Evolutionary conservation across 1,139 yeast species (phyloP), one percentile per base, ranked within the genome.

Genomic region (Arxiozyma telluris): DNA sequence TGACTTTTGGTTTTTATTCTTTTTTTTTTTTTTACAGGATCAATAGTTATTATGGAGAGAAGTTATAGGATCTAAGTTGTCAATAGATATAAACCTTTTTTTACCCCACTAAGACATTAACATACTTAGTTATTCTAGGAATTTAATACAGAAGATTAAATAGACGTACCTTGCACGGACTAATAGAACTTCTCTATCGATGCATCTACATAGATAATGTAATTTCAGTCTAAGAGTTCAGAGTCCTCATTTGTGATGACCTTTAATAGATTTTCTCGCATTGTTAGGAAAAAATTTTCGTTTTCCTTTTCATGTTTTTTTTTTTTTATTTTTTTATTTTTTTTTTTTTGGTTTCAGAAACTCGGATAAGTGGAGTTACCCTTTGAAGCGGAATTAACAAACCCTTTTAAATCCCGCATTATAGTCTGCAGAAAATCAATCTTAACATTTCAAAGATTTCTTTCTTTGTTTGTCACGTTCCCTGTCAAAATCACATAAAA

Each of bases 181-280:
- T 15, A 34, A 34, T 34, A 15, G n/a, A 15, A 34, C 17, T 34
- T 34, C 4, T 12, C 39, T 4, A 34, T 15, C 39, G 8, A 15
- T 34, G 6, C n/a, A 4, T 15, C 3, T 15, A 34, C 1, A 15
- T 12, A 8, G n/a, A 34, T 34, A 34, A 34, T 15, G n/a, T 2
- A 34, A 34, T 15, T 15, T 8, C 39, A 15, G 39, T 34, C 39
- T 15, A 34, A 6, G 6, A 15, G 3, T 34, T 34, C 6, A 34
- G 8, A 34, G 39, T 15, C 3, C 39, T 34, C 39, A 34, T 44
- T 47, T 48, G 50, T 30, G 50, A 48, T 48, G 50, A 41, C 41
- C 23, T 48, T 23, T 12, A 34, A 15, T 15, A 15, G 4, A 15
- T 34, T 34, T 34, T 34, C 39, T 34, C 39, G 9, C 6, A 12